These are phyloP conservation scores for Chlorella ohadii DNA, from an alignment of 139 green algal species.

Conservation along the genomic window DNA sequence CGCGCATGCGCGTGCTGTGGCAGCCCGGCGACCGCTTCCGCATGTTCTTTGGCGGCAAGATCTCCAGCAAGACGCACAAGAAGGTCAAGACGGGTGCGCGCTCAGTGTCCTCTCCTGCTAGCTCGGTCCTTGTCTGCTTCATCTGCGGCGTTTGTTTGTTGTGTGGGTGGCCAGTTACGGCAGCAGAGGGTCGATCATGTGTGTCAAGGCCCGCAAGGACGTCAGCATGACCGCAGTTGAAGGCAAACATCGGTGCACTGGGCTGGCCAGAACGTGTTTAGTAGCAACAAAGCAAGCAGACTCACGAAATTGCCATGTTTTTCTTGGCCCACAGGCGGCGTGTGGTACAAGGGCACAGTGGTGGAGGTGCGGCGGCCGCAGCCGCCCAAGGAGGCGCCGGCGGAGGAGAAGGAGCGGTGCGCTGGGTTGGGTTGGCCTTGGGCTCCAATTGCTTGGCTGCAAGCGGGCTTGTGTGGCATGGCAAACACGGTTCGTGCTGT, in stretches of 20 bases:
- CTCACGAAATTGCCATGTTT: neutral
- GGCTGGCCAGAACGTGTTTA: neutral
- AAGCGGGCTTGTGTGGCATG: too few relatives aligned
- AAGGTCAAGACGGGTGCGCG: slow-evolving; percentile 27
- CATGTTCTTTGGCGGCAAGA: slow-evolving; percentile 80
- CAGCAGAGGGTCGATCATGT: too few relatives aligned
- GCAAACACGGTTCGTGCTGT: too few relatives aligned
- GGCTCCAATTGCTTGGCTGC: too few relatives aligned
- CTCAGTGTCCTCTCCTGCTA: too few relatives aligned
- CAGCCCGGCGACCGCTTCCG: slow-evolving; percentile 73
- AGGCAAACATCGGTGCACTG: neutral
- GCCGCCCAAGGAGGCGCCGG: slow-evolving; percentile 9
- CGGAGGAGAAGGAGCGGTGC: slow-evolving; percentile 39
- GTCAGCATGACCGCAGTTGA: too few relatives aligned
- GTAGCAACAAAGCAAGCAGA: too few relatives aligned
- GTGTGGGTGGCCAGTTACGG: too few relatives aligned
- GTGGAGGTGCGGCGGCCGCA: slow-evolving; percentile 26
- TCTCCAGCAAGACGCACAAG: slow-evolving; percentile 44
- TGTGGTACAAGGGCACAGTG: slow-evolving; percentile 79
- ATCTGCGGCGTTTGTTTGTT: too few relatives aligned
- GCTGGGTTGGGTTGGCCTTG: too few relatives aligned
- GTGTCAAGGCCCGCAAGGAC: too few relatives aligned
- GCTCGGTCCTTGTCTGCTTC: too few relatives aligned
- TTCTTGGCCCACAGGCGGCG: slow-evolving; percentile 47
- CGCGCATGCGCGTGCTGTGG: slow-evolving; percentile 64